phyloP scores from a whole-genome alignment of 306 rosid genomes.

The Begonia peltatifolia region DNA sequence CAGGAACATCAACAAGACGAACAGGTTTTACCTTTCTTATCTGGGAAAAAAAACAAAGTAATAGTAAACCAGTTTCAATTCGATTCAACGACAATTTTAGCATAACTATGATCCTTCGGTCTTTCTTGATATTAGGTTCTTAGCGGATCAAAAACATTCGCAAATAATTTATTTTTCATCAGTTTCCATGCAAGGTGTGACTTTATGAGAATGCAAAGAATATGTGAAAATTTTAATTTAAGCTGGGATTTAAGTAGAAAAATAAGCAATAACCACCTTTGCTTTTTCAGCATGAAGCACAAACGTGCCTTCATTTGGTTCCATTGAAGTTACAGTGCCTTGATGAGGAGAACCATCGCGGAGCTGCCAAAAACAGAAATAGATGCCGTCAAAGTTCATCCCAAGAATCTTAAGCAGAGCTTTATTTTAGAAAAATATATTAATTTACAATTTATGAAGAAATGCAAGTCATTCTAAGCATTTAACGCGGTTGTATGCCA shows the following conservation, averaged over 20 bases:
- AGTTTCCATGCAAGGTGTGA: no score
- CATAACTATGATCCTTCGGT: no score
- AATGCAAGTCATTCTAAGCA: background rate
- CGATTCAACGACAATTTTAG: background rate
- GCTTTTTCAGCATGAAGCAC: slow-evolving; percentile 60
- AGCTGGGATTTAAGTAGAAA: background rate
- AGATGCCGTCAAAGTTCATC: background rate
- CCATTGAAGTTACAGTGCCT: slow-evolving; percentile 96
- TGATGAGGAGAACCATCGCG: slow-evolving; percentile 79
- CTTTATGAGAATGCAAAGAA: no score
- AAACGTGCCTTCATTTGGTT: slow-evolving; percentile 79
- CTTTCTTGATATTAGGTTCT: no score
- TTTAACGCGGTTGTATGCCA: background rate
- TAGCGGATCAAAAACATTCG: no score
- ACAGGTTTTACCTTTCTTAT: slow-evolving; percentile 66
- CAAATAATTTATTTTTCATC: no score
- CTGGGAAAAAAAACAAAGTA: slow-evolving; percentile 21
- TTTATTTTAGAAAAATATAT: no score
- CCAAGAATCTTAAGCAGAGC: background rate
- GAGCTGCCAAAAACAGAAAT: slow-evolving; percentile 30
- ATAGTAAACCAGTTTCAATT: background rate
- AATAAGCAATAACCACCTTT: slow-evolving; percentile 27
- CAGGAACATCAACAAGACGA: slow-evolving; percentile 83
- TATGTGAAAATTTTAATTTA: no score
- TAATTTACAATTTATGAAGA: background rate